A percentile compares a stretch with the other conserved stretches of the same genome.
phyloP scores from a whole-genome alignment of 768 basidiomycete species.

The Cystobasidium tubakii region DNA sequence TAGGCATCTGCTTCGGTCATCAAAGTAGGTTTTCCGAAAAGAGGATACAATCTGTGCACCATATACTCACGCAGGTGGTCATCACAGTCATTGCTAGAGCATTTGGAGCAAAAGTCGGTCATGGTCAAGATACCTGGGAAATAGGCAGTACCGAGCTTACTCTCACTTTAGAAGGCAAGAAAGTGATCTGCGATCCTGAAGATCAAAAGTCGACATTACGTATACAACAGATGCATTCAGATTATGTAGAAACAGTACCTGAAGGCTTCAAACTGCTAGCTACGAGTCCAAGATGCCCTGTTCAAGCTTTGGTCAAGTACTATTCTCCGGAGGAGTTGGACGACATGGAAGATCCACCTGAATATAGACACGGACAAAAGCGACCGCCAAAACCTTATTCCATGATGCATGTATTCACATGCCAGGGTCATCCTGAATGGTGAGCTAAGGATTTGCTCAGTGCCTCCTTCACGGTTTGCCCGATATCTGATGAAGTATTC shows the following conservation, averaged over 20 bases:
- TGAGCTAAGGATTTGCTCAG: not conserved
- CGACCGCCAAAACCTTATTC: conserved; percentile 28
- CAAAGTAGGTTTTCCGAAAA: conserved; percentile 10
- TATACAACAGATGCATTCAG: conserved; percentile 37
- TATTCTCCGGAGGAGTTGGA: not conserved
- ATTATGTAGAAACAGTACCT: conserved; percentile 30
- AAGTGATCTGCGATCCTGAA: conserved; percentile 27
- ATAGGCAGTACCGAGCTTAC: conserved; percentile 27
- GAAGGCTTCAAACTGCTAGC: conserved; percentile 36
- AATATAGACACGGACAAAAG: conserved; percentile 19
- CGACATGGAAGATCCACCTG: conserved; percentile 24
- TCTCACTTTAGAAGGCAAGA: conserved; percentile 32
- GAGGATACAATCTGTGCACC: not conserved
- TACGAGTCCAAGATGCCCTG: conserved; percentile 27
- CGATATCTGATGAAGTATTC: not conserved
- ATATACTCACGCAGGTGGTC: not conserved
- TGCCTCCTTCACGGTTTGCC: too few species aligned
- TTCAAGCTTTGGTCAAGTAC: conserved; percentile 33
- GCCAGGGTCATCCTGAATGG: conserved; percentile 34
- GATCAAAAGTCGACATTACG: not conserved
- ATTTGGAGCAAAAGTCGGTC: conserved; percentile 15
- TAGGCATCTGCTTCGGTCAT: conserved; percentile 37
- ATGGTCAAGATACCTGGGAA: conserved; percentile 31
- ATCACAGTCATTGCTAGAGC: conserved; percentile 29
- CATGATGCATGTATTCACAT: conserved; percentile 15